A percentile compares a stretch with the other conserved stretches of the same genome.
Conservation (phyloP, 2,329 filamentous ascomycete genomes). For the Raffaelea ambrosiae region DNA sequence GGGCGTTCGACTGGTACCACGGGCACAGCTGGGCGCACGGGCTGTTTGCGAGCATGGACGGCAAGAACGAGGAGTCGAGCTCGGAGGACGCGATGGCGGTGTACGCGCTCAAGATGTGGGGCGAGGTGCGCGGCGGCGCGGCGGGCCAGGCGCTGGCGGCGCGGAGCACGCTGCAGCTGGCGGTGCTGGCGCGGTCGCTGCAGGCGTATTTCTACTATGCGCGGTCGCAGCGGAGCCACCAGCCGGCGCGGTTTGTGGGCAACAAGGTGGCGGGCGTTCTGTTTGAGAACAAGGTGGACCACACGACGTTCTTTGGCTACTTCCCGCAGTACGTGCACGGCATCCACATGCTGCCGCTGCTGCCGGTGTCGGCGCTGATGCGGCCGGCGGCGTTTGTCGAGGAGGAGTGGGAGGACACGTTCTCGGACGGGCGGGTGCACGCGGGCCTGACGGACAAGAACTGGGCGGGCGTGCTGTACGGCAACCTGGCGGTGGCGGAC, state of each 20-base stretch:
- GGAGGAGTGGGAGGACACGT: slow-evolving; percentile 78
- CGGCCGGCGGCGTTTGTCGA: slow-evolving; percentile 61
- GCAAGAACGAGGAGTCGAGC: slow-evolving; percentile 78
- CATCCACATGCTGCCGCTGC: slow-evolving; percentile 76
- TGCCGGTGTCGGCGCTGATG: slow-evolving; percentile 59
- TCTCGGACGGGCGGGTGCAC: slow-evolving; percentile 59
- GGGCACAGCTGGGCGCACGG: slow-evolving; percentile 92
- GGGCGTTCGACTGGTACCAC: slow-evolving; percentile 88
- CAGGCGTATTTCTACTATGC: slow-evolving; percentile 78
- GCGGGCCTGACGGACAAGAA: slow-evolving; percentile 31
- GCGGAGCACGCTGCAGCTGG: slow-evolving; percentile 73
- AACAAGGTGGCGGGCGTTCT: slow-evolving; percentile 69
- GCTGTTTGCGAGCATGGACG: slow-evolving; percentile 60
- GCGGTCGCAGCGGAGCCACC: slow-evolving; percentile 39
- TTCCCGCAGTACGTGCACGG: slow-evolving; percentile 65
- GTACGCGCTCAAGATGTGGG: slow-evolving; percentile 94
- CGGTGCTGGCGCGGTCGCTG: slow-evolving; percentile 65
- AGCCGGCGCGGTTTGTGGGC: slow-evolving; percentile 62
- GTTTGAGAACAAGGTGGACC: slow-evolving; percentile 94
- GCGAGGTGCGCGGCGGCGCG: slow-evolving; percentile 61
- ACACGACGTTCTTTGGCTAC: slow-evolving; percentile 79
- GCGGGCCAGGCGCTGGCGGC: slow-evolving; percentile 73
- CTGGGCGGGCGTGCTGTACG: slow-evolving; percentile 33
- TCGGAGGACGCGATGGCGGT: slow-evolving; percentile 84
- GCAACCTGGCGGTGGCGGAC: slow-evolving; percentile 72